A percentile compares a stretch with the other conserved stretches of the same genome.
phyloP scores from a whole-genome alignment of 2,329 filamentous ascomycete species.

The Plectosphaerella cucumerina region DNA sequence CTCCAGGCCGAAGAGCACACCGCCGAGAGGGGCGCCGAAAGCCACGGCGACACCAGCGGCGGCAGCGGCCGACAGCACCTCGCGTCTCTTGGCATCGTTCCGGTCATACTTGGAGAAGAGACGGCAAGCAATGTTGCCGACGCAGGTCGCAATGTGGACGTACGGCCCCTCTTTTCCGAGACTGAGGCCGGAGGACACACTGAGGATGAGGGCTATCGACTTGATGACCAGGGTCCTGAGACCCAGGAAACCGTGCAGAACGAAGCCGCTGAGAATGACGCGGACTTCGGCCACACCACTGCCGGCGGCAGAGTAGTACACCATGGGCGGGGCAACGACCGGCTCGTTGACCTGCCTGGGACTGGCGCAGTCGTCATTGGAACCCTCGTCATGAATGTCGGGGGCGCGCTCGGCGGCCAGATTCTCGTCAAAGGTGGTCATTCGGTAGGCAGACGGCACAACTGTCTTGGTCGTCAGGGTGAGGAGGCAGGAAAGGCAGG shows the following conservation, averaged over 20 bases:
- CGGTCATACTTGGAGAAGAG: constrained; percentile 91
- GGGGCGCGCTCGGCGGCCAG: constrained; percentile 61
- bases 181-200: constrained; percentile 87
- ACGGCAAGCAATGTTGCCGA: constrained; percentile 92
- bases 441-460: constrained; percentile 80
- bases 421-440: constrained; percentile 90
- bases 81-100: constrained; percentile 91
- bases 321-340: constrained; percentile 60
- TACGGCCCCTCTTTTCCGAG: constrained; percentile 93
- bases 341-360: constrained; percentile 33
- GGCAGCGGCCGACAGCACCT: constrained; percentile 88
- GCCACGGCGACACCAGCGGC: constrained; percentile 91
- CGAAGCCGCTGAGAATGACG: constrained; percentile 96
- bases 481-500: constrained; percentile 69
- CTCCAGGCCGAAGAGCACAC: constrained; percentile 88
- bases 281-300: constrained; percentile 96
- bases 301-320: constrained; percentile 93
- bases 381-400: constrained; percentile 31
- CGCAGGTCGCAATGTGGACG: constrained; percentile 94
- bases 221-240: constrained; percentile 84
- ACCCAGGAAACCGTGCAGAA: constrained; percentile 92
- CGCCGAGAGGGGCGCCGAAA: constrained; percentile 83
- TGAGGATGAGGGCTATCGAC: constrained; percentile 75
- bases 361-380: constrained; percentile 39
- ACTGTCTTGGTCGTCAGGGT: constrained; percentile 91